phyloP scores from a whole-genome alignment of 1,284 basidiomycete genomes.

The Rhodotorula sp. region DNA sequence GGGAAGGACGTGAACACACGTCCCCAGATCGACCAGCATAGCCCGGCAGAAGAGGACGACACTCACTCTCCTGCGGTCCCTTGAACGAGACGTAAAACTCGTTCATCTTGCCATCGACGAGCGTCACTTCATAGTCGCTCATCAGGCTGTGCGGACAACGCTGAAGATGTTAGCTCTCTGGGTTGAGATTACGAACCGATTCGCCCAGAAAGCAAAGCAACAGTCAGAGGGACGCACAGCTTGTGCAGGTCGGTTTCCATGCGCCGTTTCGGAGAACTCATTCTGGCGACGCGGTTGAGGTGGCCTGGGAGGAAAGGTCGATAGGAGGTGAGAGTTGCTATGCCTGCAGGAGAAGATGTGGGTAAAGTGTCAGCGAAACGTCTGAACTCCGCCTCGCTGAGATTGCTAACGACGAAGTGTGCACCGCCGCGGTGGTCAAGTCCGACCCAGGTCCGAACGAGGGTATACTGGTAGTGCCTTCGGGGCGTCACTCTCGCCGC shows the following conservation, averaged over 20 bases:
- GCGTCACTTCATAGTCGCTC: constrained; percentile 94
- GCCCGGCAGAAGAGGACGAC: too few relatives aligned
- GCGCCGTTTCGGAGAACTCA: constrained; percentile 75
- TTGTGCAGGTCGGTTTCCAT: constrained; percentile 99
- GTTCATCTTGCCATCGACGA: constrained; percentile 98
- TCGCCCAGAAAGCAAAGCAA: neutral
- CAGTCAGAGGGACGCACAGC: constrained; percentile 61
- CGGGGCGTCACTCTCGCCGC: too few relatives aligned
- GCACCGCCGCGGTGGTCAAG: too few relatives aligned
- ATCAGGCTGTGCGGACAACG: constrained; percentile 64
- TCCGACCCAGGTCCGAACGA: too few relatives aligned
- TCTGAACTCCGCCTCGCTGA: too few relatives aligned
- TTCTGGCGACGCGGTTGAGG: neutral
- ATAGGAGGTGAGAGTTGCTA: neutral
- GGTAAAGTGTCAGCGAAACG: neutral
- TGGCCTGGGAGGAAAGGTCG: too few relatives aligned
- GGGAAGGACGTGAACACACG: neutral
- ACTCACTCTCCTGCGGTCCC: constrained; percentile 91
- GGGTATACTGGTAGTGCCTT: too few relatives aligned
- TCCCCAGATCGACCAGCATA: too few relatives aligned
- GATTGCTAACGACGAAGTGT: too few relatives aligned
- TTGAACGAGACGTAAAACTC: constrained; percentile 97
- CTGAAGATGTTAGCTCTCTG: neutral
- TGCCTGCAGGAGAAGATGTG: too few relatives aligned
- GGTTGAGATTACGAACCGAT: too few relatives aligned